Conservation (phyloP, 371 early-diverging fungal species). For the Mucor velutinosus region DNA sequence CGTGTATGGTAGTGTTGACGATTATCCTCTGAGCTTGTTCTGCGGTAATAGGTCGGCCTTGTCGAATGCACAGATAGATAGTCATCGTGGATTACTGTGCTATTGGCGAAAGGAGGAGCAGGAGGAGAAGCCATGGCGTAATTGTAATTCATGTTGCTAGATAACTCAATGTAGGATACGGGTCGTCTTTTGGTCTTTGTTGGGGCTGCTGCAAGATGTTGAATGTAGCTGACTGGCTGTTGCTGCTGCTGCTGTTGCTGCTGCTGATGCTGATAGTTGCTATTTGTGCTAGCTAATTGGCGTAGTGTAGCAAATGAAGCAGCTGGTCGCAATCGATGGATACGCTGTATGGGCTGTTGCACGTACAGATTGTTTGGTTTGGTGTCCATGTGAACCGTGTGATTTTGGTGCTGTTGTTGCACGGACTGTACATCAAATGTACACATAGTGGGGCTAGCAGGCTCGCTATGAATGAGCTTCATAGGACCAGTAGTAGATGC, state of each 20-base stretch:
- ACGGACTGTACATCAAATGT: conserved; percentile 17
- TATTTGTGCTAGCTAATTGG: conserved; percentile 16
- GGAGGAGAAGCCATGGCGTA: conserved; percentile 4
- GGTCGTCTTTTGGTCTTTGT: conserved; percentile 16
- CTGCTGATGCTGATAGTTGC: conserved; percentile 11
- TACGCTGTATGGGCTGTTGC: conserved; percentile 20
- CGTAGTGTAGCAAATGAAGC: conserved; percentile 26
- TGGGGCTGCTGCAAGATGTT: neutral
- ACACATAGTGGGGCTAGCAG: conserved; percentile 12
- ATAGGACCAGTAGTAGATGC: neutral
- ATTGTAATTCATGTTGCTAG: neutral
- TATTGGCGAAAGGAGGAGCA: neutral
- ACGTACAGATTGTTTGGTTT: neutral
- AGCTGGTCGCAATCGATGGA: conserved; percentile 25
- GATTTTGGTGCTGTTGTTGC: conserved; percentile 6
- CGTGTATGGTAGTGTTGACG: conserved; percentile 8
- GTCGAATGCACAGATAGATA: conserved; percentile 9
- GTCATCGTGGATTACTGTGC: neutral
- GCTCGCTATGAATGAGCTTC: conserved; percentile 4
- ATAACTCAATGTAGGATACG: conserved; percentile 18
- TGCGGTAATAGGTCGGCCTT: conserved; percentile 9
- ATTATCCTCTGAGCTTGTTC: conserved; percentile 22
- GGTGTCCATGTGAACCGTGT: conserved; percentile 4
- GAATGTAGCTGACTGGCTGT: conserved; percentile 1
- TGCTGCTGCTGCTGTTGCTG: conserved; percentile 6